Evolutionary conservation across 352 stramenopile genomes (phyloP).

Genomic region (Pythium aphanidermatum): DNA sequence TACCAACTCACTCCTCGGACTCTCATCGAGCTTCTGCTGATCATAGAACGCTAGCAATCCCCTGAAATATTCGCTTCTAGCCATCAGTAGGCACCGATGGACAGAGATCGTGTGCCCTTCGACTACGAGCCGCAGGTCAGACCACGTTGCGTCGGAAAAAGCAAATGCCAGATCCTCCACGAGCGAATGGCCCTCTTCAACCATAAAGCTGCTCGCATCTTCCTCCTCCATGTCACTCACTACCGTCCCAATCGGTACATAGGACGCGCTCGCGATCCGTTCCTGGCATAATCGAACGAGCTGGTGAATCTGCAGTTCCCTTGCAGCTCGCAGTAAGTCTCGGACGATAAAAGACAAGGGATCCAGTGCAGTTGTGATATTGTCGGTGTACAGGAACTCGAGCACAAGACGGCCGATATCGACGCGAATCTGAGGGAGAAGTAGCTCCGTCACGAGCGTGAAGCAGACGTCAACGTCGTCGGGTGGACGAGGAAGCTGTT

Average conservation of each 20-base stretch:
- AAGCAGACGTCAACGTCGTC: background rate
- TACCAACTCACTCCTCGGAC: conserved; percentile 15
- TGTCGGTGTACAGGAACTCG: conserved; percentile 75
- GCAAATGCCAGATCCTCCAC: conserved; percentile 43
- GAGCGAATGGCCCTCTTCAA: conserved; percentile 16
- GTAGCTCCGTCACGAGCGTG: conserved; percentile 27
- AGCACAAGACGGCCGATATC: conserved; percentile 52
- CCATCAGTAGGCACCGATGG: conserved; percentile 56
- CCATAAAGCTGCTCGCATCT: conserved; percentile 3
- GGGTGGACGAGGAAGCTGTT: conserved; percentile 23
- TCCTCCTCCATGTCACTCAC: conserved; percentile 2
- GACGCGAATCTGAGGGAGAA: conserved; percentile 39
- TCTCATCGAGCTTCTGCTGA: background rate
- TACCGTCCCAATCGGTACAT: conserved; percentile 7
- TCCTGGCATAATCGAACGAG: conserved; percentile 38
- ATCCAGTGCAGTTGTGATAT: conserved; percentile 38
- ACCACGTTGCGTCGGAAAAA: conserved; percentile 35
- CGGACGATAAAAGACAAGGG: conserved; percentile 43
- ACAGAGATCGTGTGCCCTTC: conserved; percentile 37
- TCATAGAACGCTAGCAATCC: conserved; percentile 36
- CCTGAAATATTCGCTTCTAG: conserved; percentile 67
- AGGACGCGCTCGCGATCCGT: conserved; percentile 16
- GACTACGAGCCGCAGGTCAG: conserved; percentile 46
- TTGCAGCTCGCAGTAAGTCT: conserved; percentile 50
- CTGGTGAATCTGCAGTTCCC: conserved; percentile 30